These are phyloP conservation scores for slime mould (Dictyostelium discoideum) DNA, from an alignment of 78 protist species.

Conservation along the genomic window dicty_2.7 NC_007090.3:140501-141000, in stretches of 20 bases:
- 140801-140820: background rate
- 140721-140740: slow-evolving; percentile 31
- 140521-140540: background rate
- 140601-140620: slow-evolving; percentile 72
- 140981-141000: too few relatives aligned
- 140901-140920: background rate
- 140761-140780: too few relatives aligned
- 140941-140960: background rate
- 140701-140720: slow-evolving; percentile 21
- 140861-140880: background rate
- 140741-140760: background rate
- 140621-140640: slow-evolving; percentile 74
- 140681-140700: slow-evolving; percentile 49
- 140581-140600: slow-evolving; percentile 60
- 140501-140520: background rate
- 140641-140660: slow-evolving; percentile 72
- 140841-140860: background rate
- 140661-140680: slow-evolving; percentile 61
- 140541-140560: background rate
- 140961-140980: too few relatives aligned
- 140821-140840: background rate
- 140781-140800: background rate
- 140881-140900: background rate
- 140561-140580: background rate
- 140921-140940: too few relatives aligned